These are phyloP conservation scores for Suhomyces kunorum DNA, from an alignment of 1,139 yeast species.

Conservation along the genomic window DNA sequence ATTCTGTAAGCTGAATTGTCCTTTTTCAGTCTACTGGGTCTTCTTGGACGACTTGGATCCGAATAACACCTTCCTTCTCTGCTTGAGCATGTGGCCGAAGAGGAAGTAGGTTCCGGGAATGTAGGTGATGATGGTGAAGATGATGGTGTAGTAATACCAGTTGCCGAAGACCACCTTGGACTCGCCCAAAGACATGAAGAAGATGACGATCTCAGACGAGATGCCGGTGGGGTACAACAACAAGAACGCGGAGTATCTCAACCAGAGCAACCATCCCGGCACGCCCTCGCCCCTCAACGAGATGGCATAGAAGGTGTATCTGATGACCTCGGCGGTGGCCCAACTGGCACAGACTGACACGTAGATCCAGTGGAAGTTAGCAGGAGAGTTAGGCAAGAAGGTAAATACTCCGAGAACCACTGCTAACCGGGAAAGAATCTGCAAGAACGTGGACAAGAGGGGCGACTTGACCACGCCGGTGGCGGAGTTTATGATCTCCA, in stretches of 20 bases:
- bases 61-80: slow-evolving; percentile 69
- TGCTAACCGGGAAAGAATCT: slow-evolving; percentile 80
- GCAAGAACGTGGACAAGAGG: slow-evolving; percentile 76
- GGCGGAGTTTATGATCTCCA: slow-evolving; percentile 78
- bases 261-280: slow-evolving; percentile 62
- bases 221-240: slow-evolving; percentile 91
- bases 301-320: slow-evolving; percentile 83
- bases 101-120: slow-evolving; percentile 85
- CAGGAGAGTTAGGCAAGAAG: slow-evolving; percentile 68
- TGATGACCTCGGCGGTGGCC: slow-evolving; percentile 85
- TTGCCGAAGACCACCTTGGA: slow-evolving; percentile 57
- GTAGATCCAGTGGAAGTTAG: slow-evolving; percentile 60
- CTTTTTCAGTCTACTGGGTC: slow-evolving; percentile 19
- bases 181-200: slow-evolving; percentile 64
- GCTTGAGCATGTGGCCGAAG: slow-evolving; percentile 86
- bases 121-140: slow-evolving; percentile 62
- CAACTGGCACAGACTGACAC: slow-evolving; percentile 76
- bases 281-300: slow-evolving; percentile 60
- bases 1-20: too few species aligned
- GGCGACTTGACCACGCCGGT: slow-evolving; percentile 86
- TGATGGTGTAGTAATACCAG: slow-evolving; percentile 56
- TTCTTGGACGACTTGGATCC: slow-evolving; percentile 18
- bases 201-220: slow-evolving; percentile 72
- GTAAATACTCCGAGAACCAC: slow-evolving; percentile 84
- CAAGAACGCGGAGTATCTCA: slow-evolving; percentile 81